Conservation (phyloP, 108 stramenopile genomes). For the Asterionellopsis glacialis region DNA sequence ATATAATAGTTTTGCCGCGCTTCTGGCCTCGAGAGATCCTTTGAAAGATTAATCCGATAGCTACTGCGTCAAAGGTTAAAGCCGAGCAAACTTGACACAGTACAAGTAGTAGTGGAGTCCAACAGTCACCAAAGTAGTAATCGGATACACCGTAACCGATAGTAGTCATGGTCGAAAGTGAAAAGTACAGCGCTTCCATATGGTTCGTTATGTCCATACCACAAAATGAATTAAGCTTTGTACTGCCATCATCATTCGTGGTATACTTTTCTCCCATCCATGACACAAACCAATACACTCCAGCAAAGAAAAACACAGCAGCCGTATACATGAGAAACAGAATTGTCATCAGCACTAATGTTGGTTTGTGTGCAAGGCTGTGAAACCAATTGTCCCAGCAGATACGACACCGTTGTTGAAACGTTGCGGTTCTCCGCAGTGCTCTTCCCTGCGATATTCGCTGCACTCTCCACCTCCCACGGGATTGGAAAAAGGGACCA, state of each 20-base stretch:
- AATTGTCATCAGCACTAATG: conserved; percentile 46
- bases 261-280: conserved; percentile 34
- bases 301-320: conserved; percentile 62
- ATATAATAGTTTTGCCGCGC: conserved; percentile 82
- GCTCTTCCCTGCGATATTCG: conserved; percentile 1
- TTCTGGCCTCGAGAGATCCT: conserved; percentile 83
- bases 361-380: conserved; percentile 62
- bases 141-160: conserved; percentile 94
- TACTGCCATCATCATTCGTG: conserved; percentile 35
- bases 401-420: conserved; percentile 17
- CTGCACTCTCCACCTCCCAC: conserved; percentile 66
- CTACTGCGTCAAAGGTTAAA: conserved; percentile 87
- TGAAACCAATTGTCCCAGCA: conserved; percentile 82
- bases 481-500: conserved; percentile 58
- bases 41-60: conserved; percentile 90
- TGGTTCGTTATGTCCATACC: conserved; percentile 77
- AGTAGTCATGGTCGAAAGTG: conserved; percentile 89
- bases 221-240: conserved; percentile 52
- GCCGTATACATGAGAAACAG: conserved; percentile 52
- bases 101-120: conserved; percentile 81
- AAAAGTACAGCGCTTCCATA: conserved; percentile 87
- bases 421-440: conserved; percentile 1
- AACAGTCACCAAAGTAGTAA: conserved; percentile 92
- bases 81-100: conserved; percentile 77
- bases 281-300: conserved; percentile 56